Conservation (phyloP, 1,284 basidiomycete genomes). For the Microbotryum intermedium region DNA sequence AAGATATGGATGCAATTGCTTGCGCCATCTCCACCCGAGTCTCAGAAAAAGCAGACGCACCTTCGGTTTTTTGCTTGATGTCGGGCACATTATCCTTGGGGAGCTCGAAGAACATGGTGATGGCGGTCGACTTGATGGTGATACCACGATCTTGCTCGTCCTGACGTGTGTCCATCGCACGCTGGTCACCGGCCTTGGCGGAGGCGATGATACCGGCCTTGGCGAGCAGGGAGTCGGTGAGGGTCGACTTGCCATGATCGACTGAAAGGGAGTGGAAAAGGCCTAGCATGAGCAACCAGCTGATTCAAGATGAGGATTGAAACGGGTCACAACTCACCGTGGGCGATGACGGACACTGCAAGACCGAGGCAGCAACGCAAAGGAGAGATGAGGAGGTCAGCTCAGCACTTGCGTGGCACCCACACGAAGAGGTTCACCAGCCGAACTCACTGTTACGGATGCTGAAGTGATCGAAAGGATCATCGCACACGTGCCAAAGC, state of each 20-base stretch:
- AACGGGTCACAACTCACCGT: constrained; percentile 38
- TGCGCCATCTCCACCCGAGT: neutral
- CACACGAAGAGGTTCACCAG: neutral
- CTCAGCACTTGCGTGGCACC: neutral
- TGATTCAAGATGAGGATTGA: neutral
- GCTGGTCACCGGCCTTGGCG: constrained; percentile 91
- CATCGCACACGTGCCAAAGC: too few species aligned
- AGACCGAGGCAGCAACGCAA: neutral
- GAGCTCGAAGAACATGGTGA: constrained; percentile 99
- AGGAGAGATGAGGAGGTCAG: neutral
- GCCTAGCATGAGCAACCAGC: neutral
- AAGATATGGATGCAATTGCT: too few species aligned
- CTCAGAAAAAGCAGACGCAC: constrained; percentile 42
- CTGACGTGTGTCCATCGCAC: constrained; percentile 94
- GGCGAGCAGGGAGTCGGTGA: constrained; percentile 97
- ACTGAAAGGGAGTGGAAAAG: constrained; percentile 42
- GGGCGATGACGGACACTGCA: constrained; percentile 34
- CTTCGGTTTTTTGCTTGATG: constrained; percentile 89
- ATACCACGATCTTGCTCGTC: constrained; percentile 99
- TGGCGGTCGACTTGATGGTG: constrained; percentile 99
- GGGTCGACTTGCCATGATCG: constrained; percentile 99
- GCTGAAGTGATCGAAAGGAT: constrained; percentile 2
- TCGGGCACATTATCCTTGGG: constrained; percentile 74
- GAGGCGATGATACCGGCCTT: constrained; percentile 99
- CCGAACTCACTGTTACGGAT: constrained; percentile 30